phyloP scores from a whole-genome alignment of 2,329 filamentous ascomycete species.

The Coniochaeta sp. region DNA sequence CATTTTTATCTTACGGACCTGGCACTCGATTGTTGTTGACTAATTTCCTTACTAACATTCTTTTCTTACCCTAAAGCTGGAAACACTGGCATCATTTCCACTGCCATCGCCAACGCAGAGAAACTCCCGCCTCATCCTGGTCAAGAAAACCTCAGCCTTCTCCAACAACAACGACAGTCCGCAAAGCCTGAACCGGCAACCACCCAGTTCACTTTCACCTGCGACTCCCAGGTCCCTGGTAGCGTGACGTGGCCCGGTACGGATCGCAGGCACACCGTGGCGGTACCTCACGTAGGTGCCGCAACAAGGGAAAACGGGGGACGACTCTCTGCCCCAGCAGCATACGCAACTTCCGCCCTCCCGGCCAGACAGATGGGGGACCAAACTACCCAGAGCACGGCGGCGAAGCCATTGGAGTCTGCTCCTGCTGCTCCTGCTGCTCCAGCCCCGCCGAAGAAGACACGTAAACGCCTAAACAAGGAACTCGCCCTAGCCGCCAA shows the following conservation, averaged over 20 bases:
- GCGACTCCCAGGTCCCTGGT: constrained; percentile 79
- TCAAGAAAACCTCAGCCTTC: constrained; percentile 70
- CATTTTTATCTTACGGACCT: too few relatives aligned
- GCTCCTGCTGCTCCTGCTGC: constrained; percentile 7
- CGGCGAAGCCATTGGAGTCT: constrained; percentile 8
- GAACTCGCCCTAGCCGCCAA: constrained; percentile 69
- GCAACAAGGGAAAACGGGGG: not conserved
- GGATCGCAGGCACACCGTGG: constrained; percentile 18
- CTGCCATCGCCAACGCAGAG: constrained; percentile 82
- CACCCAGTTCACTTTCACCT: constrained; percentile 94
- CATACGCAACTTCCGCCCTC: not conserved
- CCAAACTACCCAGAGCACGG: not conserved
- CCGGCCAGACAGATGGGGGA: not conserved
- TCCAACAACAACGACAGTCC: constrained; percentile 59
- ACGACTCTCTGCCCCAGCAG: not conserved
- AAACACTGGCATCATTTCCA: constrained; percentile 74
- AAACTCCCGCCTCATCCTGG: constrained; percentile 56
- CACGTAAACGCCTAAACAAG: constrained; percentile 58
- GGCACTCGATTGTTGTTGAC: not conserved
- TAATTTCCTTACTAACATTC: not conserved
- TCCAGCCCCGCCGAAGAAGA: constrained; percentile 40
- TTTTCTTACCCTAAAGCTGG: constrained; percentile 27
- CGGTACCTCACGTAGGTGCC: constrained; percentile 4
- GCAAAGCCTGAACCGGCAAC: constrained; percentile 60
- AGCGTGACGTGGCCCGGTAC: constrained; percentile 67